Percentiles rank a stretch among this genome's conserved stretches.
These are phyloP conservation scores for Pittosporum tobira DNA, from an alignment of 129 eudicot species.

Conservation along the genomic window DNA sequence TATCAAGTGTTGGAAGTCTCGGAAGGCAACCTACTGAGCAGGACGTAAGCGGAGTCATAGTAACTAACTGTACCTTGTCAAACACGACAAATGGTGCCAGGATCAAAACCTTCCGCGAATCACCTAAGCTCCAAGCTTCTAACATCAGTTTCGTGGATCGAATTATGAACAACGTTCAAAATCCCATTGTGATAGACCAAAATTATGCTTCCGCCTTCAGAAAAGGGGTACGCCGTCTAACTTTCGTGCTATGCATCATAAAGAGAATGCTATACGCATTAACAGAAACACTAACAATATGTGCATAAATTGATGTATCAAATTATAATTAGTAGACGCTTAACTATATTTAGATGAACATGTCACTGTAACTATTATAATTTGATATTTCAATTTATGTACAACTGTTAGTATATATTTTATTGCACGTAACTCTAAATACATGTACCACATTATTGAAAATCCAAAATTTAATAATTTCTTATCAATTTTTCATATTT, in stretches of 20 bases:
- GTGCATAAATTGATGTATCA: no score
- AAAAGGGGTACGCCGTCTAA: background rate
- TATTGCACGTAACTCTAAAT: no score
- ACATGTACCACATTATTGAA: no score
- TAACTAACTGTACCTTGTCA: conserved; percentile 16
- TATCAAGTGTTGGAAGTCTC: conserved; percentile 23
- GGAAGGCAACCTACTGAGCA: conserved; percentile 12
- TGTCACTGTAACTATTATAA: no score
- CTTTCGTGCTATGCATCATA: background rate
- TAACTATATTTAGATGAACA: background rate
- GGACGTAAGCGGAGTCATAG: conserved; percentile 12
- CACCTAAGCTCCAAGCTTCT: conserved; percentile 13
- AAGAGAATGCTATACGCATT: background rate
- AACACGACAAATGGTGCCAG: conserved; percentile 28
- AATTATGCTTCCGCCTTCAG: conserved; percentile 16
- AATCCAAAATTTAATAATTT: no score
- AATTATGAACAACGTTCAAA: conserved; percentile 22
- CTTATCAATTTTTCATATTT: background rate
- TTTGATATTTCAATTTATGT: no score
- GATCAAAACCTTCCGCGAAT: conserved; percentile 39
- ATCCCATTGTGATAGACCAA: conserved; percentile 48
- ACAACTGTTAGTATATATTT: no score
- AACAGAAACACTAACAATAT: no score
- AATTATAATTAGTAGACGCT: background rate
- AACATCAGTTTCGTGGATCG: conserved; percentile 24